These are phyloP conservation scores for Rauvolfia tetraphylla DNA, from an alignment of 257 asterid species.

Conservation along the genomic window DNA sequence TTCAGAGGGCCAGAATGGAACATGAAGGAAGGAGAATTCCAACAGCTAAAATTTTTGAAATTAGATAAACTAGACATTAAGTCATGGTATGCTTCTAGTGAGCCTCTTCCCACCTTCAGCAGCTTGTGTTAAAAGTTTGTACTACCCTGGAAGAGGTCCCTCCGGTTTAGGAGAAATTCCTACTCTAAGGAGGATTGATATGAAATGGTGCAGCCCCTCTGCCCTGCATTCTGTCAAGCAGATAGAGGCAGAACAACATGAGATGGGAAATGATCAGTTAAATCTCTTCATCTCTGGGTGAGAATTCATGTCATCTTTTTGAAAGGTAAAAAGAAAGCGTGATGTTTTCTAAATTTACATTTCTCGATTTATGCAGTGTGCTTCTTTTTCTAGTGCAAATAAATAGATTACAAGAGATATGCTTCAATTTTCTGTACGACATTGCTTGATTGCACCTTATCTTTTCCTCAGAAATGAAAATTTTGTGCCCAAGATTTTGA, in stretches of 20 bases:
- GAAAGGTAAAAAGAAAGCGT: no score
- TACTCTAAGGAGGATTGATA: no score
- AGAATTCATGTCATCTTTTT: no score
- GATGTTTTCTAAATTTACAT: no score
- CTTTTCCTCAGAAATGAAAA: no score
- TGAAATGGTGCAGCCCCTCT: not conserved
- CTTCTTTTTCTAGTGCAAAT: no score
- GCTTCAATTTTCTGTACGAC: no score
- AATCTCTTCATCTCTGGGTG: not conserved
- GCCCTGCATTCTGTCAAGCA: not conserved
- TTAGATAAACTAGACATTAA: not conserved
- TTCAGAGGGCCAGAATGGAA: conserved; percentile 19
- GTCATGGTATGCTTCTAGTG: conserved; percentile 9
- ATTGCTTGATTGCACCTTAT: no score
- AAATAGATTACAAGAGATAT: no score
- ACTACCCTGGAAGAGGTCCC: not conserved
- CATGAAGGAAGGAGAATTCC: conserved; percentile 16
- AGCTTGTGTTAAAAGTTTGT: not conserved
- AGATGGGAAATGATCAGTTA: not conserved
- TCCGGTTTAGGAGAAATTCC: not conserved
- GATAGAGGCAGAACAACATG: conserved; percentile 1
- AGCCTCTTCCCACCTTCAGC: conserved; percentile 21
- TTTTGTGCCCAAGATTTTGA: no score
- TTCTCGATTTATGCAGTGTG: no score
- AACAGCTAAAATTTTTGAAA: conserved; percentile 8